Evolutionary conservation across 2,329 filamentous ascomycete species (phyloP), one percentile per base, ranked within the genome.

Genomic region (Aspergillus neotritici): DNA sequence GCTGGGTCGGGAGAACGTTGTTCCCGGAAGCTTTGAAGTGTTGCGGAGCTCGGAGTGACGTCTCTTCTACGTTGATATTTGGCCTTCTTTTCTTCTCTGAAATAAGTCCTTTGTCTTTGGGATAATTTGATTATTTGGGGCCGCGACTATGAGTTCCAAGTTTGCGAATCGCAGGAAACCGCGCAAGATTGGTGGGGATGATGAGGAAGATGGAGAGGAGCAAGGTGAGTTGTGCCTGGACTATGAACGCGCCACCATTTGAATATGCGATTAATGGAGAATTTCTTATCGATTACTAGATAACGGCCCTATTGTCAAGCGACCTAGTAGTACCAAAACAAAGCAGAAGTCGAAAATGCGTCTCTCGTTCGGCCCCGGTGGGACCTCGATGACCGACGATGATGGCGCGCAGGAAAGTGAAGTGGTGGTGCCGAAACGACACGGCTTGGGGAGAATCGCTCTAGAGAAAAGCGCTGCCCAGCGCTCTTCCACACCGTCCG

Each of bases 331-430:
- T 29, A 62, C 58, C 1, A 80, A 79, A 55, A 56, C 65, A 43
- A 78, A 82, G 45, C 91, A 88, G 64, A 87, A 87, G 58, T 83
- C 84, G 4, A 81, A 81, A 12, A 76, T 87, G 3, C 80, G 85
- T 5, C 74, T 94, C 15, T 94, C 88, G 0, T 94, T 95, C 62
- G 87, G 83, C 0, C 77, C 79, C 0, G 72, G 73, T 21, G 74
- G 76, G 37, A 76, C 75, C 8, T 73, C 74, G 13, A 74, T 76
- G 46, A 72, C 71, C 5, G 77, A 75, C 25, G 72, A 75, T 25
- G 72, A 75, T 37, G 78, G 74, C 5, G 76, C 77, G 36, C 72
- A 74, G 15, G 73, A 77, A 42, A 63, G 56, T 41, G 75, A 78
- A 39, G 68, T 79, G 0, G 74, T 80, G 31, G 79, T 78, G 0